Percentiles rank a stretch among this genome's conserved stretches.
These are phyloP conservation scores for Cyclocybe cylindracea DNA, from an alignment of 768 basidiomycete genomes.

Conservation along the genomic window DNA sequence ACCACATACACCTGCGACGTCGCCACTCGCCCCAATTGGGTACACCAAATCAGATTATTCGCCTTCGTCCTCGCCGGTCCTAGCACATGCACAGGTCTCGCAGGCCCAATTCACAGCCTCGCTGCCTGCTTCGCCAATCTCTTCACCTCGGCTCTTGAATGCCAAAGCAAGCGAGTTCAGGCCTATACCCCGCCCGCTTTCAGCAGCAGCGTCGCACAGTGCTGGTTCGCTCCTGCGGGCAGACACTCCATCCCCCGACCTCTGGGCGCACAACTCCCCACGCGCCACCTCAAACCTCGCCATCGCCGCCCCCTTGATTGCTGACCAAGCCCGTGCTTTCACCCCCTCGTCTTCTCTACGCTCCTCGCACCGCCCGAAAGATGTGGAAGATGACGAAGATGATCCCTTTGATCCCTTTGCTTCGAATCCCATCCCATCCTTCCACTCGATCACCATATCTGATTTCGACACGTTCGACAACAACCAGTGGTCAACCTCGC, in stretches of 20 bases:
- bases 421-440: constrained; percentile 50
- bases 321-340: constrained; percentile 65
- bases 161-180: constrained; percentile 91
- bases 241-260: constrained; percentile 86
- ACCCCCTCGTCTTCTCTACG: constrained; percentile 74
- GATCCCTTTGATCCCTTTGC: constrained; percentile 84
- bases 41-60: constrained; percentile 52
- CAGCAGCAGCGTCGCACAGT: constrained; percentile 68
- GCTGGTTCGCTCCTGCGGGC: constrained; percentile 53
- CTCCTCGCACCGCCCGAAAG: constrained; percentile 57
- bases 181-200: constrained; percentile 79
- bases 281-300: constrained; percentile 83
- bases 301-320: constrained; percentile 86
- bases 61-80: constrained; percentile 69
- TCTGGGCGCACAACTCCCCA: constrained; percentile 79
- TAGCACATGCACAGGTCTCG: constrained; percentile 54
- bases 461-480: constrained; percentile 56
- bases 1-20: constrained; percentile 78
- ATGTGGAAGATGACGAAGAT: constrained; percentile 57
- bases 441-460: constrained; percentile 62
- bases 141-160: constrained; percentile 82
- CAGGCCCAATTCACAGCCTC: constrained; percentile 76
- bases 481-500: constrained; percentile 27
- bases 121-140: constrained; percentile 81
- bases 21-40: constrained; percentile 67